phyloP scores from a whole-genome alignment of 768 basidiomycete genomes.

The Psilocybe sp. region DNA sequence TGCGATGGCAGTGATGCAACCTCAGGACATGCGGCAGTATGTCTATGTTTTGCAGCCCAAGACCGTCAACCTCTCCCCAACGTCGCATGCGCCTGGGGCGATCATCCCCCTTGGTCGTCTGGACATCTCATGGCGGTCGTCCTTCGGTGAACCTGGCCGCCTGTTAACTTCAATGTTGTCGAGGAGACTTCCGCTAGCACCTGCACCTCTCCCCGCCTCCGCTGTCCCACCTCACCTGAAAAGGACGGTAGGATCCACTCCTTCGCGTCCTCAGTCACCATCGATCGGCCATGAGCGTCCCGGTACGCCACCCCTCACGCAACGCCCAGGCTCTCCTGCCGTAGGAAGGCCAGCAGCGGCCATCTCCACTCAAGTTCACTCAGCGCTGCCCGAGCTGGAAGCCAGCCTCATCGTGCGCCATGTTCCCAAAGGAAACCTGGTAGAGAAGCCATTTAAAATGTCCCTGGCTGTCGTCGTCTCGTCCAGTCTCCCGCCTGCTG shows the following conservation, averaged over 20 bases:
- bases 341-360: slow-evolving; percentile 39
- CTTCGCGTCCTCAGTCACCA: slow-evolving; percentile 59
- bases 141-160: slow-evolving; percentile 82
- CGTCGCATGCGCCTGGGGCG: slow-evolving; percentile 59
- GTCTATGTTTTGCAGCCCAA: slow-evolving; percentile 75
- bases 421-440: slow-evolving; percentile 40
- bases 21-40: slow-evolving; percentile 85
- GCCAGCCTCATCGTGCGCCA: slow-evolving; percentile 54
- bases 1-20: slow-evolving; percentile 69
- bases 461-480: slow-evolving; percentile 51
- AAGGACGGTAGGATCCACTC: slow-evolving; percentile 37
- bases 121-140: slow-evolving; percentile 86
- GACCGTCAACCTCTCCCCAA: slow-evolving; percentile 38
- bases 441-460: slow-evolving; percentile 63
- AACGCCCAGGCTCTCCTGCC: slow-evolving; percentile 41
- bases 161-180: slow-evolving; percentile 88
- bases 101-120: slow-evolving; percentile 81
- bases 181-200: slow-evolving; percentile 65
- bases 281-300: slow-evolving; percentile 46
- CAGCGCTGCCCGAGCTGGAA: slow-evolving; percentile 42
- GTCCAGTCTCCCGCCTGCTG: slow-evolving; percentile 33
- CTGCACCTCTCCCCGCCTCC: slow-evolving; percentile 52
- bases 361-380: slow-evolving; percentile 32
- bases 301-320: slow-evolving; percentile 48
- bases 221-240: slow-evolving; percentile 80